These are phyloP conservation scores for Tuber melanosporum DNA, from an alignment of 495 filamentous ascomycete species.

Conservation along the genomic window DNA sequence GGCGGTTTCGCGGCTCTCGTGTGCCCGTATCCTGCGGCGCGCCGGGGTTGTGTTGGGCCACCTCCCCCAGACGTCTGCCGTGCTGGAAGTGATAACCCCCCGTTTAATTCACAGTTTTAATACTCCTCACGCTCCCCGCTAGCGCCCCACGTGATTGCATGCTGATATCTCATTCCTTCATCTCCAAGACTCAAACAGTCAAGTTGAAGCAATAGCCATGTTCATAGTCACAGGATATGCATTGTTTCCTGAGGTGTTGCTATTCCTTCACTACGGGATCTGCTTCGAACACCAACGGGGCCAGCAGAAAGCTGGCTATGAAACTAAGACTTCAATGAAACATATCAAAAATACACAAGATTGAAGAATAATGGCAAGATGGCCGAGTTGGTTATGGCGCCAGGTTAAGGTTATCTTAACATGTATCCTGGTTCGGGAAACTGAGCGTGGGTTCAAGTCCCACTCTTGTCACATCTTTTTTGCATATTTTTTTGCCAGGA, in stretches of 20 bases:
- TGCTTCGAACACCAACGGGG: background rate
- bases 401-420: conserved; percentile 38
- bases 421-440: conserved; percentile 27
- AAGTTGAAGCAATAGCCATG: background rate
- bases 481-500: background rate
- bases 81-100: background rate
- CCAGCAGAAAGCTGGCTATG: background rate
- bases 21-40: background rate
- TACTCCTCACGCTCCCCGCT: background rate
- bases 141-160: background rate
- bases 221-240: background rate
- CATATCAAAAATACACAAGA: background rate
- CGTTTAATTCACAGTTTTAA: background rate
- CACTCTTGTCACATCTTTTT: conserved; percentile 31
- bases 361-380: conserved; percentile 17
- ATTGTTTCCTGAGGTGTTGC: background rate
- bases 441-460: conserved; percentile 36
- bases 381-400: conserved; percentile 38
- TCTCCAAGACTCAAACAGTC: background rate
- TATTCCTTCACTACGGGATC: background rate
- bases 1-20: too few species aligned
- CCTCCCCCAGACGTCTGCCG: background rate
- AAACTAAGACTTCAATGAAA: background rate
- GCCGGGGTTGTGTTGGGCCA: background rate
- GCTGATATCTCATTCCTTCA: background rate